These are phyloP conservation scores for Cladosporium sp. DNA, from an alignment of 2,329 filamentous ascomycete species.

Conservation along the genomic window DNA sequence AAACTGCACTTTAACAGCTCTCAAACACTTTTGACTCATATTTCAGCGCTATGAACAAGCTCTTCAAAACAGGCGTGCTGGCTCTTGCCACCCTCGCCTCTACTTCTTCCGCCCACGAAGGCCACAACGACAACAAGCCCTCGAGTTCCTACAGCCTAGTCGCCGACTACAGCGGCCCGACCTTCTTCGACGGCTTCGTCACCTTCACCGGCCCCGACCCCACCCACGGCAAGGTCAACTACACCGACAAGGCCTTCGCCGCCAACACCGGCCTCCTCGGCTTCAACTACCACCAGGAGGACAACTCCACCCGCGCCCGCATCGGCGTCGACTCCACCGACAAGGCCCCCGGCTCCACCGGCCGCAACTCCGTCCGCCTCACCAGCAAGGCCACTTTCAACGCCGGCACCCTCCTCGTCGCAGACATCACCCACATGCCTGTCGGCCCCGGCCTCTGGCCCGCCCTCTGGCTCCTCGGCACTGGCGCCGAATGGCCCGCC, in stretches of 20 bases:
- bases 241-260: constrained; percentile 21
- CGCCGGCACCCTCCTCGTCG: constrained; percentile 43
- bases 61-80: constrained; percentile 1
- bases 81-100: constrained; percentile 9
- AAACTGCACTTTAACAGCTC: neutral
- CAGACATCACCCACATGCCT: constrained; percentile 48
- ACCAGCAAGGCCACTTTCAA: constrained; percentile 42
- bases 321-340: constrained; percentile 41
- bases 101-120: constrained; percentile 11
- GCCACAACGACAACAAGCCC: constrained; percentile 7
- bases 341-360: constrained; percentile 30
- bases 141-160: constrained; percentile 23
- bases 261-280: constrained; percentile 34
- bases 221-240: constrained; percentile 34
- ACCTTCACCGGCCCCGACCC: constrained; percentile 40
- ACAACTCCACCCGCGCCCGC: constrained; percentile 31
- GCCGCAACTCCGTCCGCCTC: constrained; percentile 43
- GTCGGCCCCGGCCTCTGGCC: constrained; percentile 48
- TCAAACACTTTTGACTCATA: neutral
- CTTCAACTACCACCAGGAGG: constrained; percentile 34
- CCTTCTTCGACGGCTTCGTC: constrained; percentile 41
- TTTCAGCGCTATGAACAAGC: neutral
- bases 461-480: constrained; percentile 38
- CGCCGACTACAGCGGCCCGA: constrained; percentile 25
- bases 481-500: constrained; percentile 31